Conservation (phyloP, 1,284 basidiomycete species). For the Neonothopanus nambi region DNA sequence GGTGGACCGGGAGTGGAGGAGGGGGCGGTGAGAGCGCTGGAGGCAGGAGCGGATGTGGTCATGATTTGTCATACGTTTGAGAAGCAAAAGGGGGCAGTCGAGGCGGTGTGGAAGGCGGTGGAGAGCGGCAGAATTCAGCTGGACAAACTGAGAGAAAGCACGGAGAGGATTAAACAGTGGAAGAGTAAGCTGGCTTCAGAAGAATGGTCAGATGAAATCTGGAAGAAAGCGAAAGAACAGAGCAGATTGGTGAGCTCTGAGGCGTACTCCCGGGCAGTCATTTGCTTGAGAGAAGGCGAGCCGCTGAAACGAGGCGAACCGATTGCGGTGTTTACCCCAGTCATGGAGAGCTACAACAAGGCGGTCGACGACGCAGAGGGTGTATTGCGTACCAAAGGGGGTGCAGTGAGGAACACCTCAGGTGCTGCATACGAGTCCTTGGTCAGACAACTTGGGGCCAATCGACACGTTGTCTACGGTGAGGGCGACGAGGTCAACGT, state of each 20-base stretch:
- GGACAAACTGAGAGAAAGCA: constrained; percentile 41
- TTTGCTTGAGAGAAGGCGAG: constrained; percentile 44
- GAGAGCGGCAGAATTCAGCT: constrained; percentile 39
- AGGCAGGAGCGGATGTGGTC: constrained; percentile 64
- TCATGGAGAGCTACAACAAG: constrained; percentile 54
- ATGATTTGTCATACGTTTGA: constrained; percentile 70
- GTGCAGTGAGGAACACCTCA: constrained; percentile 53
- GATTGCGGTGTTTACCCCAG: constrained; percentile 55
- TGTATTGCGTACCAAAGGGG: constrained; percentile 42
- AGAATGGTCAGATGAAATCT: constrained; percentile 18
- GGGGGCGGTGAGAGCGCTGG: constrained; percentile 54
- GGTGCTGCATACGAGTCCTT: constrained; percentile 56
- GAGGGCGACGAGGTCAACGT: constrained; percentile 23
- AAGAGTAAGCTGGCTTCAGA: constrained; percentile 47
- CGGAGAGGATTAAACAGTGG: constrained; percentile 44
- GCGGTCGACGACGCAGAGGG: constrained; percentile 61
- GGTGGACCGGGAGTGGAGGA: constrained; percentile 51
- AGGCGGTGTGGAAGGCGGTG: constrained; percentile 51
- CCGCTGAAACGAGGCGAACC: constrained; percentile 35
- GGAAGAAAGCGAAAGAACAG: constrained; percentile 36
- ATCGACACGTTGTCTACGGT: constrained; percentile 51
- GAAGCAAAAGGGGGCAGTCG: constrained; percentile 53
- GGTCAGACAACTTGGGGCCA: constrained; percentile 36
- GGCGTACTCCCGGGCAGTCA: constrained; percentile 49
- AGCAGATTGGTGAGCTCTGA: constrained; percentile 36